Evolutionary conservation across 73 alveolate species (phyloP).

Genomic region (Paramecium octaurelia): DNA sequence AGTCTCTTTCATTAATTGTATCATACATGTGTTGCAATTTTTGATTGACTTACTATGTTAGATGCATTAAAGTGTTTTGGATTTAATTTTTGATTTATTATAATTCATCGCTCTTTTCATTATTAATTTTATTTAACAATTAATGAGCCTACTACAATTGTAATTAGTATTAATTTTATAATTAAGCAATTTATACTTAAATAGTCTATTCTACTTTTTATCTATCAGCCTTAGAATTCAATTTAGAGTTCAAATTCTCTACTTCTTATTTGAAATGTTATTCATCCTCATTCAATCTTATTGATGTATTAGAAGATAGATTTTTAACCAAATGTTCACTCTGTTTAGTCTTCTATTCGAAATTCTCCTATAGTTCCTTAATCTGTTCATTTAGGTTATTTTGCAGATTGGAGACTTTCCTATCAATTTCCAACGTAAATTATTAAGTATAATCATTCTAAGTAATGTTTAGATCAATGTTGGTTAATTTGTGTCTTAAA

Average conservation of each 20-base stretch:
- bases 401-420: not conserved
- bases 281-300: constrained; percentile 46
- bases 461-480: not conserved
- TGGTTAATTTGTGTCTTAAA: not conserved
- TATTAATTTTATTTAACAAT: constrained; percentile 13
- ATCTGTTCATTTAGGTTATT: constrained; percentile 12
- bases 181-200: not conserved
- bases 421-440: constrained; percentile 22
- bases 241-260: not conserved
- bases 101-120: constrained; percentile 37
- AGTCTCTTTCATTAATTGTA: not conserved
- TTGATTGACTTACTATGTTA: not conserved
- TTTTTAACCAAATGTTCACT: constrained; percentile 18
- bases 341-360: not conserved
- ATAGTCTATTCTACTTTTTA: not conserved
- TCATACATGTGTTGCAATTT: not conserved
- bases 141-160: not conserved
- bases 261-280: not conserved
- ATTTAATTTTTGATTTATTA: not conserved
- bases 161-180: not conserved
- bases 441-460: constrained; percentile 17
- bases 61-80: not conserved
- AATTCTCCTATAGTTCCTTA: not conserved
- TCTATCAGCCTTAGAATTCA: not conserved
- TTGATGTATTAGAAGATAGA: not conserved